Evolutionary conservation across 805 yeast species (phyloP).

Genomic region (Candida railenensis): DNA sequence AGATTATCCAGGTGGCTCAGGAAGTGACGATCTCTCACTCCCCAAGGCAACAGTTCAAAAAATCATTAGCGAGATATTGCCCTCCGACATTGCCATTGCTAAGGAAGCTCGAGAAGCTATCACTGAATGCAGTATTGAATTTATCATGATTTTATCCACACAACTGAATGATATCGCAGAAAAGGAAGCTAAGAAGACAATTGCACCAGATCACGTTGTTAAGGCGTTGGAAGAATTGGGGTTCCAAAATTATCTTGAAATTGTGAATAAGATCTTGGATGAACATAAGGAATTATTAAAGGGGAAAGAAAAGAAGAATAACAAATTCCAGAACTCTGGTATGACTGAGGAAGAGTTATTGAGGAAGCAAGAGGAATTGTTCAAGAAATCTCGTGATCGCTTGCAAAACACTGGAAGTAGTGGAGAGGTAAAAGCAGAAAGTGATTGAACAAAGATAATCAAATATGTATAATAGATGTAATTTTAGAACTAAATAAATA

Average conservation of each 20-base stretch:
- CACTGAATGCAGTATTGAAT: conserved; percentile 94
- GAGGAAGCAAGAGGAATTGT: conserved; percentile 88
- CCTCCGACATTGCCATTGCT: conserved; percentile 82
- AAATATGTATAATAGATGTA: conserved; percentile 5
- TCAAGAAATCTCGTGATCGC: conserved; percentile 71
- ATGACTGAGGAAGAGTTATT: conserved; percentile 88
- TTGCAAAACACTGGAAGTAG: conserved; percentile 38
- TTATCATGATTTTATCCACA: conserved; percentile 89
- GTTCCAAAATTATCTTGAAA: conserved; percentile 78
- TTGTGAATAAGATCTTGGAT: conserved; percentile 71
- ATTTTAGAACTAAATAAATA: background rate
- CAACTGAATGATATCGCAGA: conserved; percentile 96
- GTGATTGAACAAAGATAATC: background rate
- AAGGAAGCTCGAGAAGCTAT: conserved; percentile 94
- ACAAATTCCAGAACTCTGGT: conserved; percentile 91
- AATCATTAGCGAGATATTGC: conserved; percentile 85
- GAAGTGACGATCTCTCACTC: conserved; percentile 36
- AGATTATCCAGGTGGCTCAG: conserved; percentile 32
- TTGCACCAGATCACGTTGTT: conserved; percentile 93
- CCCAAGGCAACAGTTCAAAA: conserved; percentile 91
- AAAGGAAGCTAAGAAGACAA: conserved; percentile 92
- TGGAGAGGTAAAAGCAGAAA: conserved; percentile 15
- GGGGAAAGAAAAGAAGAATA: conserved; percentile 85
- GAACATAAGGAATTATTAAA: conserved; percentile 89
- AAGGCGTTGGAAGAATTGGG: conserved; percentile 87